Conservation (phyloP, 352 stramenopile genomes). For the Phytophthora multivora region DNA sequence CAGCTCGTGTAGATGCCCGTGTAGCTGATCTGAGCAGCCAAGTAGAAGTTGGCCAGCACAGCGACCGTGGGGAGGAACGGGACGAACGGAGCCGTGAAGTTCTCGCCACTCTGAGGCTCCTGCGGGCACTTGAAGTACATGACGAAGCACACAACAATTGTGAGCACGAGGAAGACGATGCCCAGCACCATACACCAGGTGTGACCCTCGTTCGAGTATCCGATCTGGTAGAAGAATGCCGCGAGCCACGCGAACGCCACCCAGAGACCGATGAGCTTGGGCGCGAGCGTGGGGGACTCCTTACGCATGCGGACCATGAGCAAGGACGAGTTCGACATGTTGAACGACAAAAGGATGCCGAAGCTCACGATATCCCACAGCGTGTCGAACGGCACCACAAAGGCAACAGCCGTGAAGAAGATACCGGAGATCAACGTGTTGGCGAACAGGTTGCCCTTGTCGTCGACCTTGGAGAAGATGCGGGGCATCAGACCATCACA, state of each 20-base stretch:
- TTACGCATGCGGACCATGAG: constrained; percentile 74
- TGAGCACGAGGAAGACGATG: constrained; percentile 59
- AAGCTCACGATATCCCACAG: constrained; percentile 92
- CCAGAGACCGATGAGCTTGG: constrained; percentile 48
- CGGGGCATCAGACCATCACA: constrained; percentile 93
- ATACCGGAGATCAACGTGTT: constrained; percentile 72
- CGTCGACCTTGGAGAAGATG: constrained; percentile 89
- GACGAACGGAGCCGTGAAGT: constrained; percentile 70
- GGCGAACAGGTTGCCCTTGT: constrained; percentile 80
- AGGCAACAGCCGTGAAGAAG: constrained; percentile 70
- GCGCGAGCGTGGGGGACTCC: constrained; percentile 46
- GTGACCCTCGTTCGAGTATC: constrained; percentile 38
- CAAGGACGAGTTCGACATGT: constrained; percentile 78
- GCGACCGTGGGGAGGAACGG: constrained; percentile 61
- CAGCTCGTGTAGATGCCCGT: constrained; percentile 54
- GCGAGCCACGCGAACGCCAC: constrained; percentile 45
- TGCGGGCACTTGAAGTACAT: constrained; percentile 70
- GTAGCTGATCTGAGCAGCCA: constrained; percentile 63
- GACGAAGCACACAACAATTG: constrained; percentile 31
- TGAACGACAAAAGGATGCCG: constrained; percentile 88
- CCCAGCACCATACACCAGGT: constrained; percentile 38
- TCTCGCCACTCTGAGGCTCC: constrained; percentile 50
- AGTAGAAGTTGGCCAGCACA: constrained; percentile 71
- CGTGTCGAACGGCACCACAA: constrained; percentile 77
- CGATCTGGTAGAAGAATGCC: constrained; percentile 75